Evolutionary conservation across 768 basidiomycete genomes (phyloP).

Genomic region (Tremella yokohamensis): DNA sequence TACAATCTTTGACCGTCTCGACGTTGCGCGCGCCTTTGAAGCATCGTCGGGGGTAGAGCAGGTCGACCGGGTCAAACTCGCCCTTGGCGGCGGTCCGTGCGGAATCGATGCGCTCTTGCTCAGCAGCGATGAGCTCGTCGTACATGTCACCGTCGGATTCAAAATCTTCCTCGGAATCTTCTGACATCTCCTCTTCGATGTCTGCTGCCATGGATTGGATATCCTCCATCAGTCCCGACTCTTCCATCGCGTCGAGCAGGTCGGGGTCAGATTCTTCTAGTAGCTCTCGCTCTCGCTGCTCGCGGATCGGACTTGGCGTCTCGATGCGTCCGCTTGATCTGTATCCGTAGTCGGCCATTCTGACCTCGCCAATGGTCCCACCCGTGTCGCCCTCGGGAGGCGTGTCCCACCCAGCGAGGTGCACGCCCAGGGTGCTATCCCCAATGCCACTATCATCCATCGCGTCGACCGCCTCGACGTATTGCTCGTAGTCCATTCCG

Average conservation of each 20-base stretch:
- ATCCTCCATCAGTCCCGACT: not conserved
- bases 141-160: slow-evolving; percentile 7
- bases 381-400: too few relatives aligned
- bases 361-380: too few relatives aligned
- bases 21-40: slow-evolving; percentile 73
- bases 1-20: slow-evolving; percentile 82
- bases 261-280: too few relatives aligned
- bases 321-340: too few relatives aligned
- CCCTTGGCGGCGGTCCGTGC: slow-evolving; percentile 12
- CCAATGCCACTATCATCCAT: not conserved
- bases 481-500: slow-evolving; percentile 4
- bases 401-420: too few relatives aligned
- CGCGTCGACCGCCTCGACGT: not conserved
- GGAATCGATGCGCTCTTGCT: slow-evolving; percentile 48
- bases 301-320: too few relatives aligned
- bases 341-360: too few relatives aligned
- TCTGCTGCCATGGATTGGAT: slow-evolving; percentile 3
- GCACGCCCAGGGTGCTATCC: too few relatives aligned
- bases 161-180: slow-evolving; percentile 16
- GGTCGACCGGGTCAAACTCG: slow-evolving; percentile 53
- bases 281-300: too few relatives aligned
- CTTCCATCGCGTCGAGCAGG: not conserved
- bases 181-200: slow-evolving; percentile 16
- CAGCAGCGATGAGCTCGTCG: slow-evolving; percentile 29
- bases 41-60: slow-evolving; percentile 61